These are phyloP conservation scores for Fusarium devonianum DNA, from an alignment of 2,329 filamentous ascomycete species.

Conservation along the genomic window DNA sequence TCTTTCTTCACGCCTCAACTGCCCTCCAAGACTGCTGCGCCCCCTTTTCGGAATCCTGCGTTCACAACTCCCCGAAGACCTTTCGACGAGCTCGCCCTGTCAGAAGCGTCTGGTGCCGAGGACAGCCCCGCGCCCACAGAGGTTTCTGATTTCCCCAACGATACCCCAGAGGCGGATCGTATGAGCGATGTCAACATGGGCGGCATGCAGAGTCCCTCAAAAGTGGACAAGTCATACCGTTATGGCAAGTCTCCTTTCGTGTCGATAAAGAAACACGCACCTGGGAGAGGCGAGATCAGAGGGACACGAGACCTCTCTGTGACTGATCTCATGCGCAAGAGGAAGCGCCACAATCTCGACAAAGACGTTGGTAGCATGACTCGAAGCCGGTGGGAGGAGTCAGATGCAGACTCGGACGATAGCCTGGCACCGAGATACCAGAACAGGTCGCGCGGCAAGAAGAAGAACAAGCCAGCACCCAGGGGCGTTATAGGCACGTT, in stretches of 20 bases:
- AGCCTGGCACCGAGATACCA: conserved; percentile 32
- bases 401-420: conserved; percentile 59
- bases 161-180: conserved; percentile 61
- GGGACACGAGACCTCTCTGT: conserved; percentile 50
- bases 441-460: conserved; percentile 38
- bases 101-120: conserved; percentile 65
- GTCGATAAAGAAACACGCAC: conserved; percentile 50
- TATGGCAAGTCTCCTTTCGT: conserved; percentile 50
- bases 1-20: conserved; percentile 56
- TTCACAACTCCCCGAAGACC: conserved; percentile 70
- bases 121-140: conserved; percentile 68
- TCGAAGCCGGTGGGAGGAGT: conserved; percentile 54
- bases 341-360: conserved; percentile 60
- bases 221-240: conserved; percentile 55
- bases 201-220: conserved; percentile 55
- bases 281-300: conserved; percentile 72
- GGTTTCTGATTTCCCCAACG: conserved; percentile 59
- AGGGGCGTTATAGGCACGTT: conserved; percentile 52
- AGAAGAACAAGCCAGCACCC: conserved; percentile 29
- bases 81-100: conserved; percentile 60
- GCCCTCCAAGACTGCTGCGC: conserved; percentile 52
- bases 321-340: conserved; percentile 60
- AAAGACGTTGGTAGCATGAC: conserved; percentile 60
- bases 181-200: conserved; percentile 53
- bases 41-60: conserved; percentile 67